Evolutionary conservation across 2,329 filamentous ascomycete genomes (phyloP), one percentile per base, ranked within the genome.

Genomic region (Paraphoma chrysanthemicola): DNA sequence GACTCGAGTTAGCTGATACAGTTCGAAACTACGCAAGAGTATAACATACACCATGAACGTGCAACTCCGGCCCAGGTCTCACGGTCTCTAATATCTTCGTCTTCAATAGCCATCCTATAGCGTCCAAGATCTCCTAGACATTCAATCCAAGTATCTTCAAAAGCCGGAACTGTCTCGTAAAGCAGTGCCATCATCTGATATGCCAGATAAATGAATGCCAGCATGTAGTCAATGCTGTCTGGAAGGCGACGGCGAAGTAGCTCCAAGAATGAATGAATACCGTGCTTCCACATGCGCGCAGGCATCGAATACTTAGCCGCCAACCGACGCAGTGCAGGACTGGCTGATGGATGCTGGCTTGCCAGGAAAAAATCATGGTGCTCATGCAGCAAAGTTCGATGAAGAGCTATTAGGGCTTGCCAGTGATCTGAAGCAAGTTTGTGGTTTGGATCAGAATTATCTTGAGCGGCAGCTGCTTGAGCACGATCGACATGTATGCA

Each of bases 31-130:
- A 10, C 8, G 8, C 8, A 16, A 42, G 16, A 42, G 16, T 42
- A 17, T 42, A 38, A 43, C 51, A 9, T 53, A 53, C 51, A 97
- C 95, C 94, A 98, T 42, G 89, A 88, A 0, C 89, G 81, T 0
- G 90, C 90, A 0, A 97, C 91, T 0, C 85, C 84, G 0, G 90
- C 91, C 94, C 94, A 98, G 0, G 88, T 86, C 47, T 96, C 91
- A 0, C 90, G 81, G 53, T 94, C 90, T 2, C 85, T 78, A 17
- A 90, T 82, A 59, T 95, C 89, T 28, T 90, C 86, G 41, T 96
- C 90, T 72, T 97, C 93, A 44, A 97, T 93, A 0, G 93, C 92
- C 93, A 97, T 97, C 0, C 89, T 83, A 67, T 96, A 97, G 17
- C 93, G 82, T 0, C 89, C 90, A 0, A 98, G 77, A 69, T 98